Evolutionary conservation across 1,284 basidiomycete species (phyloP).

Genomic region (Ceratobasidium sp.): DNA sequence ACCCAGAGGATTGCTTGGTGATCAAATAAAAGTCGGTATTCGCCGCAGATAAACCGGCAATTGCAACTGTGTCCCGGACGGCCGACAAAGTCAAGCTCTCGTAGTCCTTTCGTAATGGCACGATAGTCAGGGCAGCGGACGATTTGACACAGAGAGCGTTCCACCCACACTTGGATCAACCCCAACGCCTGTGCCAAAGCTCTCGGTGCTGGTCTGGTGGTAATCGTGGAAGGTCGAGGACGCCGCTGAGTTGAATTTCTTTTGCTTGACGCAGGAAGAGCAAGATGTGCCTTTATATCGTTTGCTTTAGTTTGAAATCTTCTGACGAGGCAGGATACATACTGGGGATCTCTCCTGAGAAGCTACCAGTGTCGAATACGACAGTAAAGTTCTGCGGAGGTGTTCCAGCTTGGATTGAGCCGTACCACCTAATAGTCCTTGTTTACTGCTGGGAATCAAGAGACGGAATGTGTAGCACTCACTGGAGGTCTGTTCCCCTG

Average conservation of each 20-base stretch:
- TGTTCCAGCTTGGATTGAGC: conserved; percentile 49
- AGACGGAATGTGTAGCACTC: too few relatives aligned
- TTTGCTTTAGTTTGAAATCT: too few relatives aligned
- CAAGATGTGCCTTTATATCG: conserved; percentile 54
- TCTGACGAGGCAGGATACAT: conserved; percentile 50
- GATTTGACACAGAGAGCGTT: too few relatives aligned
- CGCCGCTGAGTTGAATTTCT: conserved; percentile 63
- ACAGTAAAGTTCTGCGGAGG: conserved; percentile 50
- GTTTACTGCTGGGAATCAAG: too few relatives aligned
- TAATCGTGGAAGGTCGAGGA: conserved; percentile 67
- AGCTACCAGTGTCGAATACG: conserved; percentile 50
- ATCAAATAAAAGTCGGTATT: conserved; percentile 64
- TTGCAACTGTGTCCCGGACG: conserved; percentile 61
- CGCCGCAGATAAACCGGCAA: conserved; percentile 61
- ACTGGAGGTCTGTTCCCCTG: conserved; percentile 37
- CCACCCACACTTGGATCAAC: conserved; percentile 61
- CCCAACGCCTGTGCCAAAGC: conserved; percentile 68
- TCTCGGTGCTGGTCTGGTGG: conserved; percentile 60
- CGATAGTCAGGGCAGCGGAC: too few relatives aligned
- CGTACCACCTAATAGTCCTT: conserved; percentile 56
- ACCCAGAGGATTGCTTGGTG: conserved; percentile 65
- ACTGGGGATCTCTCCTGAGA: conserved; percentile 20
- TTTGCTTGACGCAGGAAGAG: conserved; percentile 65
- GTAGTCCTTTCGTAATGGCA: background rate
- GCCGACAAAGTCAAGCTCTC: conserved; percentile 35